Base-by-base conservation (phyloP, 2,329 filamentous ascomycete genomes). In the Colletotrichum nymphaeae region DNA sequence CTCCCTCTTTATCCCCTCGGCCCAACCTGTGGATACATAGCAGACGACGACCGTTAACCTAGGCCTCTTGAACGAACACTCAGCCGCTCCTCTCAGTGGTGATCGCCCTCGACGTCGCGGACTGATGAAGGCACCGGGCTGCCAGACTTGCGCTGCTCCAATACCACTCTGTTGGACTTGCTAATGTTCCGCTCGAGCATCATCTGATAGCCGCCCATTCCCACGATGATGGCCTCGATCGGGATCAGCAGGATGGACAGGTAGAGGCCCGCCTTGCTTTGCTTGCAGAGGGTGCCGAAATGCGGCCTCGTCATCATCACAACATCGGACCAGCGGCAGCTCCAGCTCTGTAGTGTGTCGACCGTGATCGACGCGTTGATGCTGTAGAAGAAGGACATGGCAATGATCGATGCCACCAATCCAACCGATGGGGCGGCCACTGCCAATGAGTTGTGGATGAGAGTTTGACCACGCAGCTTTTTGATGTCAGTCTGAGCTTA, bases 341-440 rank as follows among this genome's bases (percentile, higher is more conserved):
- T 88, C 90, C 90, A 92, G 80, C 88, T 90, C 78, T 91, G 84
- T 12, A 92, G 80, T 7, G 88, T 90, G 78, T 90, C 88, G 72
- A 83, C 82, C 9, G 83, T 84, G 16, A 80, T 81, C 4, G 90
- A 91, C 22, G 85, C 80, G 76, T 91, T 88, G 79, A 89, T 84
- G 67, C 84, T 84, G 77, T 91, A 92, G 79, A 89, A 91, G 80
- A 92, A 86, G 64, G 85, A 82, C 78, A 90, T 87, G 74, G 87
- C 86, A 68, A 91, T 82, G 63, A 91, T 78, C 52, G 88, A 85
- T 14, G 84, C 80, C 60, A 81, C 74, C 65, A 85, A 77, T 24
- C 77, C 78, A n/a, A 80, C 52, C 19, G 76, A 68, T 4, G 83
- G 80, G 5, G 79, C 78, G 2, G 75, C 74, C 30, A 84, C 64